Evolutionary conservation across 2,329 filamentous ascomycete species (phyloP).

Genomic region (Didymella exigua): DNA sequence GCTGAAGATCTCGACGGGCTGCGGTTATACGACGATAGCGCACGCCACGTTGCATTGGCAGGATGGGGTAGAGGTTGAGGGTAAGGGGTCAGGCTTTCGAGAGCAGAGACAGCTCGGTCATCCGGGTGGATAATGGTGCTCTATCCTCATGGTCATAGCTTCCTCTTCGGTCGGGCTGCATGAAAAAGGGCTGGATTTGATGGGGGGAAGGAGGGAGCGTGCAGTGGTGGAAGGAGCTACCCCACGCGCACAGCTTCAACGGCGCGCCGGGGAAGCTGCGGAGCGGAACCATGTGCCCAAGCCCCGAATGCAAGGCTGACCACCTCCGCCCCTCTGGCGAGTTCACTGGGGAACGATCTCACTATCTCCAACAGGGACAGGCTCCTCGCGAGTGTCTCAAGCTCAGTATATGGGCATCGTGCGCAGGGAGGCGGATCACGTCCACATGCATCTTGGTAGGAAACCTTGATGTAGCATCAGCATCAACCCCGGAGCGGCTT

Average conservation of each 20-base stretch:
- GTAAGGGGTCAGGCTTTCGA: background rate
- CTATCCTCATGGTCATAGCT: background rate
- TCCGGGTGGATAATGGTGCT: background rate
- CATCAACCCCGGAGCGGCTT: background rate
- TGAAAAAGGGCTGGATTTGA: background rate
- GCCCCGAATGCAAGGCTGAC: conserved; percentile 2
- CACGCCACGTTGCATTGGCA: no score
- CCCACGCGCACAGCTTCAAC: conserved; percentile 3
- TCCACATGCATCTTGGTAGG: background rate
- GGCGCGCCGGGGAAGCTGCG: conserved; percentile 6
- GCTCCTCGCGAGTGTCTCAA: background rate
- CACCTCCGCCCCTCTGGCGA: background rate
- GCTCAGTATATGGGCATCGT: background rate
- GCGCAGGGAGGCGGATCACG: background rate
- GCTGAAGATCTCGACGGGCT: no score
- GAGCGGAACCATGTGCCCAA: background rate
- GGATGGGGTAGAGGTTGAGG: background rate
- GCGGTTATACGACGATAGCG: no score
- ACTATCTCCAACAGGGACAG: background rate
- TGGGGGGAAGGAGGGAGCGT: background rate
- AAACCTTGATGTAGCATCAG: background rate
- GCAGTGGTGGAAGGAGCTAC: conserved; percentile 8
- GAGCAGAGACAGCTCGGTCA: background rate
- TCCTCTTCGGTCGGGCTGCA: background rate
- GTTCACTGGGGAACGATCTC: no score